Conservation (phyloP, 805 yeast genomes). For the Metschnikowia similis region DNA sequence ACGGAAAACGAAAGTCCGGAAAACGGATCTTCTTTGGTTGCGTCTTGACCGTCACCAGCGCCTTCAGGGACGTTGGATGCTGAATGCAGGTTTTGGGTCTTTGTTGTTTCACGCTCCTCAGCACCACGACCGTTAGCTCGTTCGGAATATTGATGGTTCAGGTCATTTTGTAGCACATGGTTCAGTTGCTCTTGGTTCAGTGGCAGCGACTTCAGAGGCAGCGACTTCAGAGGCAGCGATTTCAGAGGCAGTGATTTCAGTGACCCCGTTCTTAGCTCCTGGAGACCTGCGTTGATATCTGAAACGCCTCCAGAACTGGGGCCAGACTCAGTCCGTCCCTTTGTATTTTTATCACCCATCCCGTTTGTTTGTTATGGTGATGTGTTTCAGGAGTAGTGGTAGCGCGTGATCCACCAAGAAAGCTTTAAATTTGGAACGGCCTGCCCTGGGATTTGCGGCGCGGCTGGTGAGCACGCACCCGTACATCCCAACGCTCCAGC, state of each 20-base stretch:
- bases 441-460: neutral
- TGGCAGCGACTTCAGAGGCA: neutral
- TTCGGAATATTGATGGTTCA: neutral
- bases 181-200: neutral
- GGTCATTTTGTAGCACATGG: neutral
- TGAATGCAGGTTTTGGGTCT: neutral
- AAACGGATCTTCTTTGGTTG: slow-evolving; percentile 38
- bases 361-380: neutral
- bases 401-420: neutral
- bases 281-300: neutral
- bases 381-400: neutral
- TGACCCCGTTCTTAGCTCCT: neutral
- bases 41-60: neutral
- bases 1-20: slow-evolving; percentile 67
- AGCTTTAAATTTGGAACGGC: neutral
- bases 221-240: neutral
- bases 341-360: neutral
- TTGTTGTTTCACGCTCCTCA: neutral
- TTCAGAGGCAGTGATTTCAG: neutral
- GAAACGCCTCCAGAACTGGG: neutral
- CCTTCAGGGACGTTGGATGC: neutral
- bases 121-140: neutral
- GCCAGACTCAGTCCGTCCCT: neutral
- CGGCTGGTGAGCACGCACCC: neutral
- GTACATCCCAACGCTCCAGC: neutral